Percentiles rank a stretch among this genome's conserved stretches.
Conservation (phyloP, 257 asterid genomes). For the Anisodus tanguticus region DNA sequence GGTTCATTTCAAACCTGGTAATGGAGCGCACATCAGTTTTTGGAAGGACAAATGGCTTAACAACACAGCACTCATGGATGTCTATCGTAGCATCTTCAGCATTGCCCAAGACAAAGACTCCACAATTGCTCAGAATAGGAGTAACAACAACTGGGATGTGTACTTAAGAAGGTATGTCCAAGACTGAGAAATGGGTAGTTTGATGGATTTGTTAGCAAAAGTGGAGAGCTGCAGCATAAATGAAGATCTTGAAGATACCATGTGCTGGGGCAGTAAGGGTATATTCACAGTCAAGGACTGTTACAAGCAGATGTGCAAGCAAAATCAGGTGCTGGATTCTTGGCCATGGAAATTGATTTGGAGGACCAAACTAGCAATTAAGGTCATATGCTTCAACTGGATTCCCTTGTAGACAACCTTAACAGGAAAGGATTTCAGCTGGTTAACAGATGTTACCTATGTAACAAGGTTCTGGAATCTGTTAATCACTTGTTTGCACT, state of each 20-base stretch:
- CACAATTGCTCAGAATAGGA: neutral
- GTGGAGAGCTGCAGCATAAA: neutral
- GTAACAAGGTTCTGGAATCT: too few relatives aligned
- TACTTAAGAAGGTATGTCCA: too few relatives aligned
- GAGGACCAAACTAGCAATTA: neutral
- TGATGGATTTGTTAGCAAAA: neutral
- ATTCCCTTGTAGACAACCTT: neutral
- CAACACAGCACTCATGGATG: neutral
- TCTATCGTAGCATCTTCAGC: neutral
- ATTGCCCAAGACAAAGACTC: neutral
- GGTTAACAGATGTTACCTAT: neutral
- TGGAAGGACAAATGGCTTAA: neutral
- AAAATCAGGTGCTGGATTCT: neutral
- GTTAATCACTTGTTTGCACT: too few relatives aligned
- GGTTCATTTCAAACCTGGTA: neutral
- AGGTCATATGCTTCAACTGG: slow-evolving; percentile 17
- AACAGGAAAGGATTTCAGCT: neutral
- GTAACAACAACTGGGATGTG: too few relatives aligned
- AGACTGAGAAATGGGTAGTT: neutral
- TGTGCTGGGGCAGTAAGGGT: neutral
- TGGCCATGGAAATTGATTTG: neutral
- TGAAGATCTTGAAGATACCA: neutral
- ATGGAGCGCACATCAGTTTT: neutral
- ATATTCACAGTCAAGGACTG: neutral
- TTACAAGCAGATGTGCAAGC: neutral